A percentile compares a stretch with the other conserved stretches of the same genome.
Conservation (phyloP, 2,329 filamentous ascomycete species). For the Penicillium thymicola region DNA sequence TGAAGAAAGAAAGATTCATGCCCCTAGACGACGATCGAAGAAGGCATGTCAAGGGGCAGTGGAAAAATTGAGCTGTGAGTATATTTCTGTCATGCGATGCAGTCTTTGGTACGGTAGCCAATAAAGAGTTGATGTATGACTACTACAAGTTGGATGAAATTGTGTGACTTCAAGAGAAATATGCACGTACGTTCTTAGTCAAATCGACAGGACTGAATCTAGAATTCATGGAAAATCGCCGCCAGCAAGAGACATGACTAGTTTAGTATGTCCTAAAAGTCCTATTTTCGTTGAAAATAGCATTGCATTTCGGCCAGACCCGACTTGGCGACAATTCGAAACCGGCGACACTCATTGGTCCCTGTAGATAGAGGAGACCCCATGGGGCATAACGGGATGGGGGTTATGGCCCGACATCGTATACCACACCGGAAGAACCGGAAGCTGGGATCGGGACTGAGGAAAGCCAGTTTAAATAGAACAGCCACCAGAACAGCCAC, state of each 20-base stretch:
- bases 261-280: no score
- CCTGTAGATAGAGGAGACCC: neutral
- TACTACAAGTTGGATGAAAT: neutral
- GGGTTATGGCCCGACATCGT: neutral
- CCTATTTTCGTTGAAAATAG: neutral
- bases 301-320: neutral
- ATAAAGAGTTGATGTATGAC: neutral
- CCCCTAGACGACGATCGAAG: no score
- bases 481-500: no score
- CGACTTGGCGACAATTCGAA: neutral
- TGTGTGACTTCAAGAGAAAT: neutral
- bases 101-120: neutral
- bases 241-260: neutral
- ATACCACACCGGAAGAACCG: neutral
- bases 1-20: neutral
- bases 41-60: neutral
- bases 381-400: neutral
- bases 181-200: neutral
- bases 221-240: neutral
- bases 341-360: neutral
- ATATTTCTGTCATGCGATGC: neutral
- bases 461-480: neutral
- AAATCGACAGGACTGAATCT: neutral
- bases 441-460: neutral
- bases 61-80: no score